Evolutionary conservation across 768 basidiomycete genomes (phyloP).

Genomic region (Lactarius pseudohatsudake): DNA sequence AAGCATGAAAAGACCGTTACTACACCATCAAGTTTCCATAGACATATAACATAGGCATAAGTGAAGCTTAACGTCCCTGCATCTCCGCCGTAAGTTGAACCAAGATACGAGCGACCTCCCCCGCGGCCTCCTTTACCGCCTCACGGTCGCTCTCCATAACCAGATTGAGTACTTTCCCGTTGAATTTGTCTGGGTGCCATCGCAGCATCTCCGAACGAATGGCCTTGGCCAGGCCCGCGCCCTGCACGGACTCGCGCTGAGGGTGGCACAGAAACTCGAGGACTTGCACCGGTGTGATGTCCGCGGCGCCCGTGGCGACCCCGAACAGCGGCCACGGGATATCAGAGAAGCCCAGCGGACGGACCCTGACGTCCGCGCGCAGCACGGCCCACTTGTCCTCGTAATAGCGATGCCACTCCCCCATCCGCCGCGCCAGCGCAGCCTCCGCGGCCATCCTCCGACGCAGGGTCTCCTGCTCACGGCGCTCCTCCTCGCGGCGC

Average conservation of each 20-base stretch:
- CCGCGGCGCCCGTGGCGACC: constrained; percentile 29
- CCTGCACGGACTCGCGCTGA: constrained; percentile 33
- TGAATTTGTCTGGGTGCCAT: constrained; percentile 59
- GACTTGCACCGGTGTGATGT: constrained; percentile 41
- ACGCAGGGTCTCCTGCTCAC: constrained; percentile 4
- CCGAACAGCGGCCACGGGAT: constrained; percentile 48
- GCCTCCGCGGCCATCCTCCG: background rate
- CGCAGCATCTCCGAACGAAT: constrained; percentile 48
- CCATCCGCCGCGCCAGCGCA: background rate
- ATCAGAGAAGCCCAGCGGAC: constrained; percentile 33
- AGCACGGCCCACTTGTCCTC: constrained; percentile 25
- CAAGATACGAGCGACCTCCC: constrained; percentile 43
- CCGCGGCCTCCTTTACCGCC: constrained; percentile 40
- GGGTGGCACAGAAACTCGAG: constrained; percentile 44
- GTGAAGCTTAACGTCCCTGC: background rate
- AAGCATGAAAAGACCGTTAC: background rate
- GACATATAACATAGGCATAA: background rate
- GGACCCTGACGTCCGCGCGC: background rate
- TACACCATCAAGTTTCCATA: background rate
- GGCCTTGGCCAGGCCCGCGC: constrained; percentile 38
- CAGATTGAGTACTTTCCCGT: constrained; percentile 38
- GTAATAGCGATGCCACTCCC: constrained; percentile 18
- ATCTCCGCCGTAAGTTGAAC: constrained; percentile 35
- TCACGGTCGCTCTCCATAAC: constrained; percentile 38
- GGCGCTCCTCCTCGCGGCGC: constrained; percentile 7